Evolutionary conservation across 257 asterid species (phyloP).

Genomic region (Anisodus tanguticus): DNA sequence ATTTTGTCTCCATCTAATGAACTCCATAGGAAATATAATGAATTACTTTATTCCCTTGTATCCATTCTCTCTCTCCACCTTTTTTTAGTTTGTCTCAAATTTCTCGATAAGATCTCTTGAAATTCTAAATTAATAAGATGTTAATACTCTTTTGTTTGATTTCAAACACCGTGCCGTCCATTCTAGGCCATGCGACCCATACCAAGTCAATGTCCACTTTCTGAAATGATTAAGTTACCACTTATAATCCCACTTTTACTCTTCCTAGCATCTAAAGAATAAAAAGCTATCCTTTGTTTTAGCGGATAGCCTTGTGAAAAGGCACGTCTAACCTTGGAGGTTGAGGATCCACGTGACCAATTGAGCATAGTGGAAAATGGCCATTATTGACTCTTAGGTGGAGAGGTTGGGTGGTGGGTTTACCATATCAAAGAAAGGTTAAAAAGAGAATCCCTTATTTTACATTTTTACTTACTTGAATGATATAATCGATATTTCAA

Average conservation of each 20-base stretch:
- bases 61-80: not conserved
- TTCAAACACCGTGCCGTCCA: not conserved
- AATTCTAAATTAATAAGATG: not conserved
- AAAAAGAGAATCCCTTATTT: not conserved
- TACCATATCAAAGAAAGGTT: not conserved
- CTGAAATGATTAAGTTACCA: not conserved
- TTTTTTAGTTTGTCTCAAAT: not conserved
- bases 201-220: not conserved
- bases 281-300: not conserved
- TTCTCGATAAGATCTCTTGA: not conserved
- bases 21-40: not conserved
- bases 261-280: not conserved
- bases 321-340: not conserved
- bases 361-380: not conserved
- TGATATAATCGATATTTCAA: not conserved
- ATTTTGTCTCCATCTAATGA: not conserved
- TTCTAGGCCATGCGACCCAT: not conserved
- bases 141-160: not conserved
- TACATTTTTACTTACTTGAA: not conserved
- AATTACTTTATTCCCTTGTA: not conserved
- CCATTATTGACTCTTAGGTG: not conserved
- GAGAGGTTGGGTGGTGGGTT: not conserved
- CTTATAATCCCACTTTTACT: not conserved
- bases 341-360: not conserved
- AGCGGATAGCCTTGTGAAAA: not conserved